A percentile compares a stretch with the other conserved stretches of the same genome.
phyloP scores from a whole-genome alignment of 495 filamentous ascomycete species.

The Aspergillus diversus region DNA sequence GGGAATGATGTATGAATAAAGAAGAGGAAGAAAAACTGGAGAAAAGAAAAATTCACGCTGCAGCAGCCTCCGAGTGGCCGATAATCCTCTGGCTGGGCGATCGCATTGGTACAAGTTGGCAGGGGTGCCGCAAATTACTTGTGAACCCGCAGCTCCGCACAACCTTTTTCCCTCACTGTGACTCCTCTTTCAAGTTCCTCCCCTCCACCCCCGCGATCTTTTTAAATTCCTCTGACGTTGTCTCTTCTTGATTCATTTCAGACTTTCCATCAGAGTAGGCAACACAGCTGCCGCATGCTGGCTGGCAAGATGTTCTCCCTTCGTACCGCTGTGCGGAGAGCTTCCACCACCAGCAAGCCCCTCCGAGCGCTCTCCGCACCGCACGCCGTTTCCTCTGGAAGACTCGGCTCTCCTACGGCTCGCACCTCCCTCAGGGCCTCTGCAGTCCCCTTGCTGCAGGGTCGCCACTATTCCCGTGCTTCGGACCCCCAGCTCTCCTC shows the following conservation, averaged over 20 bases:
- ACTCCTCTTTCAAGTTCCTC: slow-evolving; percentile 20
- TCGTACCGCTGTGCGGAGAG: slow-evolving; percentile 57
- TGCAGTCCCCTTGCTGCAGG: slow-evolving; percentile 35
- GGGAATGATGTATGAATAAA: background rate
- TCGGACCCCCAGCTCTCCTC: slow-evolving; percentile 53
- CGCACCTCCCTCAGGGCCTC: slow-evolving; percentile 33
- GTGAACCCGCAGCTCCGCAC: slow-evolving; percentile 29
- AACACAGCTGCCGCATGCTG: slow-evolving; percentile 55
- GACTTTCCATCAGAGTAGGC: slow-evolving; percentile 29
- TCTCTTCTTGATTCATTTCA: slow-evolving; percentile 17
- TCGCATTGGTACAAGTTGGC: slow-evolving; percentile 25
- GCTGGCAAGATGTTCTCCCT: slow-evolving; percentile 53
- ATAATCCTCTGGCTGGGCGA: slow-evolving; percentile 26
- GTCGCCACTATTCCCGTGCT: slow-evolving; percentile 51
- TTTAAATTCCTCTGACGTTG: slow-evolving; percentile 8
- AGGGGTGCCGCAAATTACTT: slow-evolving; percentile 25
- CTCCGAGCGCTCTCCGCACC: slow-evolving; percentile 54
- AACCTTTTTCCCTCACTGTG: slow-evolving; percentile 28
- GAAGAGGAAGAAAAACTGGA: background rate
- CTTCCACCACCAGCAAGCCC: slow-evolving; percentile 47
- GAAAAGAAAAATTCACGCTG: slow-evolving; percentile 18
- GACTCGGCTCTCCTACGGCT: slow-evolving; percentile 32
- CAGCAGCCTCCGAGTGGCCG: slow-evolving; percentile 34
- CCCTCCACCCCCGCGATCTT: slow-evolving; percentile 3
- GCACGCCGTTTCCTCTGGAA: slow-evolving; percentile 38